Conservation (phyloP, 768 basidiomycete genomes). For the Crassisporium funariophilum region DNA sequence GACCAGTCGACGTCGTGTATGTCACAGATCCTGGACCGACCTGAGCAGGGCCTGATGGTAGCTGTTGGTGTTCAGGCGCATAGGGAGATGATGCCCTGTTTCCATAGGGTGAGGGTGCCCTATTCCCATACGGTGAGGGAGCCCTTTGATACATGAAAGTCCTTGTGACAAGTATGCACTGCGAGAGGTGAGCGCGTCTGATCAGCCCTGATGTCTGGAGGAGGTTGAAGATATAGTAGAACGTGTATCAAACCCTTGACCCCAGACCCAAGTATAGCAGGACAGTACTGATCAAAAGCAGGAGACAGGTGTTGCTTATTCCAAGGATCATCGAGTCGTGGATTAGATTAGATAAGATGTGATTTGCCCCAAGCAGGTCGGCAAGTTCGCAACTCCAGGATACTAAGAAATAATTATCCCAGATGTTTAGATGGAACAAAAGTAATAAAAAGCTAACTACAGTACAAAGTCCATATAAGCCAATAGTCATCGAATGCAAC, state of each 20-base stretch:
- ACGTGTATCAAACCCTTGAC: slow-evolving; percentile 6
- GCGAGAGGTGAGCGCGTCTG: too few species aligned
- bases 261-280: neutral
- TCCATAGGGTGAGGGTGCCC: slow-evolving; percentile 36
- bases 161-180: too few species aligned
- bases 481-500: slow-evolving; percentile 8
- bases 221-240: neutral
- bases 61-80: slow-evolving; percentile 20
- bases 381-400: neutral
- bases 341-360: neutral
- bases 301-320: too few species aligned
- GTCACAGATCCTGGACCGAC: slow-evolving; percentile 71
- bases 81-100: slow-evolving; percentile 24
- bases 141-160: slow-evolving; percentile 31
- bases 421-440: slow-evolving; percentile 12
- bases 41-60: slow-evolving; percentile 37
- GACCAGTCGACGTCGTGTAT: slow-evolving; percentile 64
- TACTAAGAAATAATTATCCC: neutral
- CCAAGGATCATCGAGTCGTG: neutral
- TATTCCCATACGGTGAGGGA: slow-evolving; percentile 34
- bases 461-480: slow-evolving; percentile 18
- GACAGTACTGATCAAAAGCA: too few species aligned
- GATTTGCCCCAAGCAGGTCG: too few species aligned
- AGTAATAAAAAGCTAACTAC: slow-evolving; percentile 18
- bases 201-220: neutral